phyloP scores from a whole-genome alignment of 2,329 filamentous ascomycete species.

The Claviceps maximensis region DNA sequence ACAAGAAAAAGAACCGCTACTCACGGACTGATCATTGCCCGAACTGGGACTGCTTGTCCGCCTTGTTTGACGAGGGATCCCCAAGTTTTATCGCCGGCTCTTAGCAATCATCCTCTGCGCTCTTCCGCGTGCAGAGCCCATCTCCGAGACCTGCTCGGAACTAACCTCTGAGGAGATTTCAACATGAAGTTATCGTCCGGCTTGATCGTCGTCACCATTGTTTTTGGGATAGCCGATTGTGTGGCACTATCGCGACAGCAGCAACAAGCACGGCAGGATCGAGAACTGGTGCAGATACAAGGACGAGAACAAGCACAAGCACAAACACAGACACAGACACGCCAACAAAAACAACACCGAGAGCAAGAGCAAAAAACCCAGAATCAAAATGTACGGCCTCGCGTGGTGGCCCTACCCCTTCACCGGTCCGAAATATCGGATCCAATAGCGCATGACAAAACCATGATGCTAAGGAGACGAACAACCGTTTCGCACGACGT shows the following conservation, averaged over 20 bases:
- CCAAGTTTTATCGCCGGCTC: too few species aligned
- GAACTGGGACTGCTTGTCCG: too few species aligned
- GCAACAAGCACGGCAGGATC: background rate
- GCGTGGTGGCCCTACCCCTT: constrained; percentile 33
- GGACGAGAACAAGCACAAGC: background rate
- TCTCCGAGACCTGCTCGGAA: too few species aligned
- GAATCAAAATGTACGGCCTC: constrained; percentile 23
- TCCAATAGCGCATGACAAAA: constrained; percentile 30
- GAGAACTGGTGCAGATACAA: background rate
- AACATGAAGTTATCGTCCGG: constrained; percentile 25
- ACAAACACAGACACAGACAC: constrained; percentile 10
- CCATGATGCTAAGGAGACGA: constrained; percentile 22
- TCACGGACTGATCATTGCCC: too few species aligned
- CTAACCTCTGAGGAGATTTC: too few species aligned
- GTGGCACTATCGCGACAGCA: constrained; percentile 12
- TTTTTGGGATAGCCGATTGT: constrained; percentile 7
- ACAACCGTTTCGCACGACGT: constrained; percentile 30
- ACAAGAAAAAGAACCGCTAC: too few species aligned
- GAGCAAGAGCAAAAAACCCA: too few species aligned
- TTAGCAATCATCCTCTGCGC: too few species aligned
- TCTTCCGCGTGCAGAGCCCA: too few species aligned
- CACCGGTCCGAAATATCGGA: constrained; percentile 24
- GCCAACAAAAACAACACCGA: constrained; percentile 11
- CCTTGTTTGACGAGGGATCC: too few species aligned
- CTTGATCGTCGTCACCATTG: constrained; percentile 9